Percentiles rank a stretch among this genome's conserved stretches.
Evolutionary conservation across 2,329 filamentous ascomycete genomes (phyloP).

Genomic region (Onygenales sp.): DNA sequence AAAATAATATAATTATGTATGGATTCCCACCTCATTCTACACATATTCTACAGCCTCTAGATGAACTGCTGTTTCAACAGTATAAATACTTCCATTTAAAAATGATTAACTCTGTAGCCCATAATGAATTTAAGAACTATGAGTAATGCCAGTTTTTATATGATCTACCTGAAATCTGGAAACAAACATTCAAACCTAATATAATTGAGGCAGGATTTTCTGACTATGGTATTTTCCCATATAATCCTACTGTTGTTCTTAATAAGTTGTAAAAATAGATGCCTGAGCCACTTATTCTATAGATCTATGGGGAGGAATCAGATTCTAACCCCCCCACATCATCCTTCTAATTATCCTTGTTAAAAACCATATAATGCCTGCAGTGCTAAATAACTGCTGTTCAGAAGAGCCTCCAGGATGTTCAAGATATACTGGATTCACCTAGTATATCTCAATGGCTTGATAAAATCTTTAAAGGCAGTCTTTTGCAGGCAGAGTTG

Average conservation of each 20-base stretch:
- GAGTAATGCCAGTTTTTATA: too few species aligned
- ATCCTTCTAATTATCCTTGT: not conserved
- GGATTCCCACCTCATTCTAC: constrained; percentile 5
- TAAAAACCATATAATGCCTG: not conserved
- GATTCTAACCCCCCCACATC: not conserved
- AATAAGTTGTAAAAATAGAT: fast-evolving
- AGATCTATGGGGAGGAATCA: too few species aligned
- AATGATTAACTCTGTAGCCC: too few species aligned
- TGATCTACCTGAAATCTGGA: too few species aligned
- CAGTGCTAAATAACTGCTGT: not conserved
- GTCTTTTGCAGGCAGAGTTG: not conserved
- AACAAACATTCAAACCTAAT: too few species aligned
- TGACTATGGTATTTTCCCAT: too few species aligned
- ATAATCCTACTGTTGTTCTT: too few species aligned
- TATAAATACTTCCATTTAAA: too few species aligned
- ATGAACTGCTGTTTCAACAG: not conserved
- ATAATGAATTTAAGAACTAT: too few species aligned
- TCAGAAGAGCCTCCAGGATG: not conserved
- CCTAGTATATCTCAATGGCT: not conserved
- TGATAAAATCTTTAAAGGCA: too few species aligned
- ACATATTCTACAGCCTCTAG: constrained; percentile 3
- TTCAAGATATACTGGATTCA: not conserved
- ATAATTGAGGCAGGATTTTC: too few species aligned
- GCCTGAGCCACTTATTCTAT: too few species aligned
- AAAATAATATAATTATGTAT: constrained; percentile 5